phyloP scores from a whole-genome alignment of 345 rosid genomes.

The Euphorbia tirucalli region DNA sequence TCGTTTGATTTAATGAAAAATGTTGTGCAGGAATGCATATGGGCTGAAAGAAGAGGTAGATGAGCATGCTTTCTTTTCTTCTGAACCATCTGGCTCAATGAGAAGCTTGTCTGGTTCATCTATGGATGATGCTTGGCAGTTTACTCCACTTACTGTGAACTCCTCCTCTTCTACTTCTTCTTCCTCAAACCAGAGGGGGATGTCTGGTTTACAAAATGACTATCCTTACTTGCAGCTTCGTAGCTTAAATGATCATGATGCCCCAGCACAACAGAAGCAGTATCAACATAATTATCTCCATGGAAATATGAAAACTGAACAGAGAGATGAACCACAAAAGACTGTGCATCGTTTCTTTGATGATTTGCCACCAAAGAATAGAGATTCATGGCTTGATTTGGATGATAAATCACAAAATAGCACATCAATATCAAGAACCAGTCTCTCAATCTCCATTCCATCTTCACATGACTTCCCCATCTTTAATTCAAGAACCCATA shows the following conservation, averaged over 20 bases:
- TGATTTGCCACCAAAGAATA: constrained; percentile 69
- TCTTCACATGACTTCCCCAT: constrained; percentile 52
- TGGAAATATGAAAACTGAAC: constrained; percentile 40
- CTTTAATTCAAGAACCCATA: constrained; percentile 43
- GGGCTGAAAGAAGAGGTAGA: constrained; percentile 57
- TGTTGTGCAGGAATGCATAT: constrained; percentile 47
- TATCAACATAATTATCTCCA: constrained; percentile 29
- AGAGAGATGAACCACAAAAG: constrained; percentile 49
- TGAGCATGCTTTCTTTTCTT: constrained; percentile 72
- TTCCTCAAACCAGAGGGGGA: constrained; percentile 42
- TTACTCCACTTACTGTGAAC: constrained; percentile 57
- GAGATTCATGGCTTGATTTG: constrained; percentile 57
- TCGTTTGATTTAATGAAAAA: background rate
- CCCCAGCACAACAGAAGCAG: constrained; percentile 37
- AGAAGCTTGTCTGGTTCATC: constrained; percentile 56
- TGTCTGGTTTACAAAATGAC: constrained; percentile 39
- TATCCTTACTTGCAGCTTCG: constrained; percentile 62
- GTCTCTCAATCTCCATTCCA: constrained; percentile 70
- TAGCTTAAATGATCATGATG: constrained; percentile 28
- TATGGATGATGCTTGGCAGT: constrained; percentile 69
- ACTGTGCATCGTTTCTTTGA: constrained; percentile 84
- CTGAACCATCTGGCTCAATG: constrained; percentile 57
- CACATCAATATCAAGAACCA: constrained; percentile 44
- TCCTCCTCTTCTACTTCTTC: constrained; percentile 44
- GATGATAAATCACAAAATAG: constrained; percentile 57